These are phyloP conservation scores for Alternaria brassicicola DNA, from an alignment of 2,329 filamentous ascomycete genomes.

Conservation along the genomic window DNA sequence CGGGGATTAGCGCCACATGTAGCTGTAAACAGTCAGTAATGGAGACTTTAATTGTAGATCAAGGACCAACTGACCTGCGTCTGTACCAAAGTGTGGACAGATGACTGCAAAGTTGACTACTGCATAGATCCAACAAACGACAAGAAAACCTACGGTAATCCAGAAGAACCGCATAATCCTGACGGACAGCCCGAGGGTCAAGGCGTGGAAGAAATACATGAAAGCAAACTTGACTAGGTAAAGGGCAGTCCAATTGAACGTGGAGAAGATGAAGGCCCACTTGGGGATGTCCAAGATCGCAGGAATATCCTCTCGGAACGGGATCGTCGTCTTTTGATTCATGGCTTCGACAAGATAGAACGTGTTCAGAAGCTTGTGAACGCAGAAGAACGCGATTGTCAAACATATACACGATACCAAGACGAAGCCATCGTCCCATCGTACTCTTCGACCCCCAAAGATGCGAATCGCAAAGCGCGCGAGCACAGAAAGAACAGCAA, in stretches of 20 bases:
- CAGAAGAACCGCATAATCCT: not conserved
- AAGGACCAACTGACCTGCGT: not conserved
- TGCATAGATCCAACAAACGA: not conserved
- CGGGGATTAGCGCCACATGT: slow-evolving; percentile 1
- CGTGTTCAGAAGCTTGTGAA: slow-evolving; percentile 5
- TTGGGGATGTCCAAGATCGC: slow-evolving; percentile 3
- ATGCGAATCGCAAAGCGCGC: slow-evolving; percentile 4
- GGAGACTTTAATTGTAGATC: not conserved
- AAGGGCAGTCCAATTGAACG: slow-evolving; percentile 3
- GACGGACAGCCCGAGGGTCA: not conserved
- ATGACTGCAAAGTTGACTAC: not conserved
- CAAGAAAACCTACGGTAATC: not conserved
- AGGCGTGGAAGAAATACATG: slow-evolving; percentile 4
- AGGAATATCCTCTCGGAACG: slow-evolving; percentile 7
- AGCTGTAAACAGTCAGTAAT: not conserved
- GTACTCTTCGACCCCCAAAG: slow-evolving; percentile 1
- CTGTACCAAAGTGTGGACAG: slow-evolving; percentile 5
- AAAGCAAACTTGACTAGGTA: slow-evolving; percentile 12
- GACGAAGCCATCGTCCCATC: slow-evolving; percentile 4
- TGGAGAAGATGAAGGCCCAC: slow-evolving; percentile 4
- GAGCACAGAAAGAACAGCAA: not conserved
- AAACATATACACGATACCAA: not conserved
- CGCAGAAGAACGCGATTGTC: not conserved
- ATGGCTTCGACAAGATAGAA: slow-evolving; percentile 11
- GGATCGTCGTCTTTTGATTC: slow-evolving; percentile 3